Base-by-base conservation (phyloP, 495 filamentous ascomycete species). In the Trichoderma orchidacearum region DNA sequence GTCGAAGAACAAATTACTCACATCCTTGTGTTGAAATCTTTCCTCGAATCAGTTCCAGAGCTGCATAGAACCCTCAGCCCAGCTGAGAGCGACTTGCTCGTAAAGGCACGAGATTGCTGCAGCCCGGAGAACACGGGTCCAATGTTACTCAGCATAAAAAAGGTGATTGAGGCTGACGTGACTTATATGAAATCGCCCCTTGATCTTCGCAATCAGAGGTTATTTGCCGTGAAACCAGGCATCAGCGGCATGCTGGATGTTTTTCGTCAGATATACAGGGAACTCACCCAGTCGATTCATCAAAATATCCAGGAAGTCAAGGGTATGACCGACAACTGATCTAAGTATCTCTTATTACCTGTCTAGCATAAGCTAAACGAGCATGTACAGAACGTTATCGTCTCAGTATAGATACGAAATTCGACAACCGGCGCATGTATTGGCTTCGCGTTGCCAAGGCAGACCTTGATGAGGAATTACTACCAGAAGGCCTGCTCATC, bases 191-290 rank as follows among this genome's bases (percentile, higher is more conserved):
- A 79, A 52, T 80, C 82, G 36, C 88, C 93, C 3, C 77, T 97
- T 9, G 93, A 95, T 58, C 73, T 95, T 54, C 80, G 90, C 53
- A 94, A 96, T 62, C 94, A 98, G 67, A 77, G 93, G 51, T 90
- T 88, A 12, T 96, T 95, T 70, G 93, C 93, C 54, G 82, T 98
- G 34, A 93, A 86, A 75, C 84, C 88, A 55, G 88, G 87, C 8
- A 82, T 93, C 18, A 89, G 91, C 63, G 88, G 87, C 28, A 77
- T 96, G 3, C 78, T 97, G 15, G 90, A 96, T 68, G 85, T 93
- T 55, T 89, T 90, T 51, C 80, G 92, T 36, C 83, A 87, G 58
- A 87, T 84, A 4, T 96, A 89, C 69, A 92, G 91, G 64, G 88
- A 95, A 70, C 82, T 81, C 5, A 91, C 81, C 34, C 80, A 82